phyloP scores from a whole-genome alignment of 257 asterid genomes.

The Asclepias syriaca region DNA sequence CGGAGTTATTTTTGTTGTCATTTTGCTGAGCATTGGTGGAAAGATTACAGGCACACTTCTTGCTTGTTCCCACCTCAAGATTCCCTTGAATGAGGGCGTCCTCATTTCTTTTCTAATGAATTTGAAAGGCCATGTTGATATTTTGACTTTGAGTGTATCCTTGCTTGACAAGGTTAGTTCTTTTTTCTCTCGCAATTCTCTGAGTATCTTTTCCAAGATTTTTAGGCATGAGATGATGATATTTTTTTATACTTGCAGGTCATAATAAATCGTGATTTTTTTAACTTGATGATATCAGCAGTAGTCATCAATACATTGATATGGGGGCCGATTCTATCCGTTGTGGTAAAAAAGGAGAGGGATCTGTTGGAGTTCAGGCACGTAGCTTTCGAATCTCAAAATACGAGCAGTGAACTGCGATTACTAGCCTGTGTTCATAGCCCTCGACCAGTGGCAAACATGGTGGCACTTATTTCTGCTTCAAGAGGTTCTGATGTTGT shows the following conservation, averaged over 20 bases:
- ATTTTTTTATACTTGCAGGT: constrained; percentile 21
- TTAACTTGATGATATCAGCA: constrained; percentile 63
- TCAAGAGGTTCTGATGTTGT: constrained; percentile 56
- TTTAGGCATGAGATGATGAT: no score
- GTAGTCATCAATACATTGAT: constrained; percentile 73
- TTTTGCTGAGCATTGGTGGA: constrained; percentile 85
- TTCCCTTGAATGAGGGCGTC: constrained; percentile 88
- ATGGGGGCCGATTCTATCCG: constrained; percentile 84
- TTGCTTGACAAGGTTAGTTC: constrained; percentile 54
- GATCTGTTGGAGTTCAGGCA: constrained; percentile 68
- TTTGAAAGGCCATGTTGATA: constrained; percentile 91
- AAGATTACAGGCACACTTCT: constrained; percentile 77
- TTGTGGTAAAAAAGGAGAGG: constrained; percentile 69
- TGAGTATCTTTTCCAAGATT: no score
- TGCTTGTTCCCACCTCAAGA: constrained; percentile 73
- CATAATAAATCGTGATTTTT: constrained; percentile 50
- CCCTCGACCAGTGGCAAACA: constrained; percentile 87
- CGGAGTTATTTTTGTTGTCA: constrained; percentile 41
- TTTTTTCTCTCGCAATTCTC: neutral
- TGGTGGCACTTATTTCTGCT: constrained; percentile 69
- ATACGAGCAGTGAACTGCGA: constrained; percentile 70
- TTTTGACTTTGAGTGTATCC: constrained; percentile 61
- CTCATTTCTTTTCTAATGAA: constrained; percentile 88
- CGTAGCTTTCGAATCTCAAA: constrained; percentile 58
- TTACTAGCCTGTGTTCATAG: constrained; percentile 72